Conservation (phyloP, 257 asterid genomes). For the Solanum habrochaites region DNA sequence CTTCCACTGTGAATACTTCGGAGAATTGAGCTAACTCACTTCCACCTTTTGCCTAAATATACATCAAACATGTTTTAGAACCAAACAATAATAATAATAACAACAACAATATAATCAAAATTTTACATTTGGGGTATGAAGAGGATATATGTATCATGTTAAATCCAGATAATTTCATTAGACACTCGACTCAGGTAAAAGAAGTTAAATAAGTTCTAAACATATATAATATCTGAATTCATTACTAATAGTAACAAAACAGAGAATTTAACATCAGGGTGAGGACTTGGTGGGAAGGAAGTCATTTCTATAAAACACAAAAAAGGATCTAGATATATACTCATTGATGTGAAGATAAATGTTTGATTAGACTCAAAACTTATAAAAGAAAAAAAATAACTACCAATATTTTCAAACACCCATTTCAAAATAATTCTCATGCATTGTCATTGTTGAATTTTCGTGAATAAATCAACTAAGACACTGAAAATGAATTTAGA, state of each 20-base stretch:
- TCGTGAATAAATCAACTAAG: not conserved
- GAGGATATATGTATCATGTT: not conserved
- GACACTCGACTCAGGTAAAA: not conserved
- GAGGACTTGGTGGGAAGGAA: not conserved
- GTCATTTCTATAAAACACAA: not conserved
- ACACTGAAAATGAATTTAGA: not conserved
- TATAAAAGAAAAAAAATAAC: not conserved
- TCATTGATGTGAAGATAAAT: not conserved
- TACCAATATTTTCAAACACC: not conserved
- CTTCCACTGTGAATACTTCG: constrained; percentile 42
- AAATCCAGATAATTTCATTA: not conserved
- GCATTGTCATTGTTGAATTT: not conserved
- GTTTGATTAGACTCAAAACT: not conserved
- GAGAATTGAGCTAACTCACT: constrained; percentile 8
- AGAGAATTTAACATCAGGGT: not conserved
- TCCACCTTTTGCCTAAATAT: constrained; percentile 32
- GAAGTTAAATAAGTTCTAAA: not conserved
- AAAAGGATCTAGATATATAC: not conserved
- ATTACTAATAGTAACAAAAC: not conserved
- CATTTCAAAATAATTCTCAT: not conserved
- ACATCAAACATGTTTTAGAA: not conserved
- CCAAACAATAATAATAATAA: not conserved
- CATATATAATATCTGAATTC: not conserved
- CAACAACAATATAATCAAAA: not conserved
- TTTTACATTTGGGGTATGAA: not conserved